phyloP scores from a whole-genome alignment of 2,329 filamentous ascomycete species.

The Xylariomycetidae sp. region DNA sequence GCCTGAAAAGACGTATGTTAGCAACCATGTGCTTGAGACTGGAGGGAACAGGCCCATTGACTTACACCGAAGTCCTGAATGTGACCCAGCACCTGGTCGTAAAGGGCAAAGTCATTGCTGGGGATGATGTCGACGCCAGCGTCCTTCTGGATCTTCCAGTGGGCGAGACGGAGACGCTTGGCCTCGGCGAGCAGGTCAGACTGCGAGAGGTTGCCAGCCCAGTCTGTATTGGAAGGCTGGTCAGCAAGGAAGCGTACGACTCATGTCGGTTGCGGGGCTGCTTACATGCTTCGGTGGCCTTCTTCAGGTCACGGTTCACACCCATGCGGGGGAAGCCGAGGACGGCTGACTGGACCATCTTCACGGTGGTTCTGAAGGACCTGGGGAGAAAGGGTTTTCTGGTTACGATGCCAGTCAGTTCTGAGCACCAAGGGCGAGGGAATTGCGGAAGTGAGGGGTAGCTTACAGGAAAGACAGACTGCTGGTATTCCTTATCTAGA shows the following conservation, averaged over 20 bases:
- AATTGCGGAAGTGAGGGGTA: neutral
- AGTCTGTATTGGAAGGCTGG: slow-evolving; percentile 45
- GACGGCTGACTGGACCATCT: slow-evolving; percentile 66
- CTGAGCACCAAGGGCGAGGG: neutral
- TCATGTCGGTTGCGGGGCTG: slow-evolving; percentile 15
- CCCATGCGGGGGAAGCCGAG: slow-evolving; percentile 99
- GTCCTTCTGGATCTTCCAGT: slow-evolving; percentile 99
- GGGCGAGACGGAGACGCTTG: slow-evolving; percentile 90
- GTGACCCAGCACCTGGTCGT: slow-evolving; percentile 96
- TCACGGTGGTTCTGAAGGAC: slow-evolving; percentile 30
- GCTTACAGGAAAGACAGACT: slow-evolving; percentile 22
- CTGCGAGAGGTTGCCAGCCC: slow-evolving; percentile 90
- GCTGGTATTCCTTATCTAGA: slow-evolving; percentile 19
- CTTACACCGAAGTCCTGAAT: slow-evolving; percentile 95
- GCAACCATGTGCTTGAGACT: slow-evolving; percentile 2
- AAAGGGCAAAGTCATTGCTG: slow-evolving; percentile 99
- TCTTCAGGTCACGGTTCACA: slow-evolving; percentile 98
- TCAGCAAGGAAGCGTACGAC: no score
- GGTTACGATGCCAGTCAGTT: slow-evolving; percentile 7
- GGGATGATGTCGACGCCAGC: slow-evolving; percentile 96
- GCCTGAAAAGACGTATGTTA: slow-evolving; percentile 47
- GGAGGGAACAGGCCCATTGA: slow-evolving; percentile 12
- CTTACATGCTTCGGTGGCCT: slow-evolving; percentile 91
- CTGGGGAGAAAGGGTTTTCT: slow-evolving; percentile 17
- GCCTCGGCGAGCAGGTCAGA: slow-evolving; percentile 87